Conservation (phyloP, 768 basidiomycete genomes). For the Russula ochroleuca region DNA sequence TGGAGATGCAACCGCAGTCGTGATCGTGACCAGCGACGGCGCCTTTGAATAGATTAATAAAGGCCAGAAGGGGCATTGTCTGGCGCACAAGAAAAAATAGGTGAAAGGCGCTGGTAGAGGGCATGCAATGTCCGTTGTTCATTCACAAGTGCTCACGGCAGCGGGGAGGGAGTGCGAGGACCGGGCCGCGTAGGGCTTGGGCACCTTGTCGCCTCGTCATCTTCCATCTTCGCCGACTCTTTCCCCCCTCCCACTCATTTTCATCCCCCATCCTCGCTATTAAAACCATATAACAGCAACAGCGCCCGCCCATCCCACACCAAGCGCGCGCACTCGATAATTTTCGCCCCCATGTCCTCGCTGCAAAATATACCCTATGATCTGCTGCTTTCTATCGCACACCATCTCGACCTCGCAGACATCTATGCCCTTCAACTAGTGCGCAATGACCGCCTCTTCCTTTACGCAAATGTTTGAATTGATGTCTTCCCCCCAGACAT, state of each 20-base stretch:
- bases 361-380: constrained; percentile 59
- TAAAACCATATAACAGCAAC: neutral
- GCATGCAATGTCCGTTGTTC: too few relatives aligned
- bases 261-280: neutral
- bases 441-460: constrained; percentile 33
- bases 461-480: neutral
- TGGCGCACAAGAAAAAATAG: neutral
- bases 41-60: neutral
- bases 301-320: neutral
- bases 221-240: neutral
- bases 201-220: constrained; percentile 9
- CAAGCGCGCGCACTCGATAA: neutral
- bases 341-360: constrained; percentile 23
- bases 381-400: constrained; percentile 62
- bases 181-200: constrained; percentile 1
- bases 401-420: constrained; percentile 56
- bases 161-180: too few relatives aligned
- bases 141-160: too few relatives aligned
- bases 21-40: neutral
- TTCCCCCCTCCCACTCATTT: neutral
- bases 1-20: neutral
- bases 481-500: constrained; percentile 43
- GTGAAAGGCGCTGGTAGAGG: neutral
- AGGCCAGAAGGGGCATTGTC: neutral
- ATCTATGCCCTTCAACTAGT: constrained; percentile 59